A percentile compares a stretch with the other conserved stretches of the same genome.
Evolutionary conservation across 805 yeast species (phyloP).

Genomic region (Barnettozyma californica): DNA sequence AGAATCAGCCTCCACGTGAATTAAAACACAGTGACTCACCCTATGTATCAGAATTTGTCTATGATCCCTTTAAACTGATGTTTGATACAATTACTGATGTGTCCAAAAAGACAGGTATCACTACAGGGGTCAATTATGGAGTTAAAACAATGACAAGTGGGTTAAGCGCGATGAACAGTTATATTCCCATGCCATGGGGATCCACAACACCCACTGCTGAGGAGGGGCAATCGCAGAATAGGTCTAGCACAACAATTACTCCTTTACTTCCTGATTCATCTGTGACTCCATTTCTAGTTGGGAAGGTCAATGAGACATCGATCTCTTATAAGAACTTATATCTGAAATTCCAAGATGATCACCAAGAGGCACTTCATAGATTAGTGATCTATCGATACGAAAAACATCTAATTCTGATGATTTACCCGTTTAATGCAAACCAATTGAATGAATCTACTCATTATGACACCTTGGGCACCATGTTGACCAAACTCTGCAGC

Average conservation of each 20-base stretch:
- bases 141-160: constrained; percentile 14
- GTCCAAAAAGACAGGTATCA: constrained; percentile 15
- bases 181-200: constrained; percentile 10
- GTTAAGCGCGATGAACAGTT: constrained; percentile 8
- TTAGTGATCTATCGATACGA: constrained; percentile 15
- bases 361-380: constrained; percentile 14
- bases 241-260: neutral
- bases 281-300: constrained; percentile 13
- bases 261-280: neutral
- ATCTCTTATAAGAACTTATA: constrained; percentile 20
- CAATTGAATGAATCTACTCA: constrained; percentile 12
- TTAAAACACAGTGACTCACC: neutral
- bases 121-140: constrained; percentile 21
- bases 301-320: constrained; percentile 11
- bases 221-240: no score
- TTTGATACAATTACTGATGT: constrained; percentile 21
- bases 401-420: constrained; percentile 7
- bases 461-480: constrained; percentile 10
- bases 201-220: neutral
- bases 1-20: constrained; percentile 10
- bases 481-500: constrained; percentile 8
- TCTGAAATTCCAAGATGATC: constrained; percentile 10
- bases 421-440: constrained; percentile 17
- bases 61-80: constrained; percentile 26
- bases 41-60: constrained; percentile 15